Conservation (phyloP, 805 yeast species). For the Peterozyma xylosa region DNA sequence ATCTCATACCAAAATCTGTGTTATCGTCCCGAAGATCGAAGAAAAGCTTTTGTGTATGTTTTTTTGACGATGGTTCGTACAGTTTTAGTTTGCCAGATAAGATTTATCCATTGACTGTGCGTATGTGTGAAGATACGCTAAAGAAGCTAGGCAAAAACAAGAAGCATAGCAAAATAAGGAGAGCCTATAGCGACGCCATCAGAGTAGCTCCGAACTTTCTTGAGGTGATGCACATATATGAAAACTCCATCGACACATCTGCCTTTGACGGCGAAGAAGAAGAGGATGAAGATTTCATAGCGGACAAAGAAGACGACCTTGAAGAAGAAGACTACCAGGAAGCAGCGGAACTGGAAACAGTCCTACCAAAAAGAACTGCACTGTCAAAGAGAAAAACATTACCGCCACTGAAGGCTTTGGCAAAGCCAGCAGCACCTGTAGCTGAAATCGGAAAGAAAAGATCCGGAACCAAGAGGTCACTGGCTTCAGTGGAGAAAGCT, state of each 20-base stretch:
- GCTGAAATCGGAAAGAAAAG: background rate
- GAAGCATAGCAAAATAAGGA: too few relatives aligned
- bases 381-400: conserved; percentile 4
- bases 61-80: conserved; percentile 36
- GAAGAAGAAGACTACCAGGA: conserved; percentile 11
- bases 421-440: background rate
- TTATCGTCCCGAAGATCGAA: conserved; percentile 24
- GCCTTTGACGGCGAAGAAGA: conserved; percentile 2
- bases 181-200: conserved; percentile 8
- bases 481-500: conserved; percentile 1
- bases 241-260: too few relatives aligned
- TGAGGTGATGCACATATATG: too few relatives aligned
- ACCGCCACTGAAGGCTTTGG: background rate
- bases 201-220: conserved; percentile 3
- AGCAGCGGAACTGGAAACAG: conserved; percentile 3
- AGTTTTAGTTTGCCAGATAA: conserved; percentile 32
- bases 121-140: conserved; percentile 5
- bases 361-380: conserved; percentile 3
- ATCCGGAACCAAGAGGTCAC: background rate
- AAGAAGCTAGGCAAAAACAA: conserved; percentile 2
- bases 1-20: conserved; percentile 20
- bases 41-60: conserved; percentile 31
- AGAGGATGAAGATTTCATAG: conserved; percentile 11
- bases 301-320: conserved; percentile 15
- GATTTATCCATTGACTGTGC: conserved; percentile 4